These are phyloP conservation scores for Huntiella bhutanensis DNA, from an alignment of 2,329 filamentous ascomycete genomes.

Conservation along the genomic window DNA sequence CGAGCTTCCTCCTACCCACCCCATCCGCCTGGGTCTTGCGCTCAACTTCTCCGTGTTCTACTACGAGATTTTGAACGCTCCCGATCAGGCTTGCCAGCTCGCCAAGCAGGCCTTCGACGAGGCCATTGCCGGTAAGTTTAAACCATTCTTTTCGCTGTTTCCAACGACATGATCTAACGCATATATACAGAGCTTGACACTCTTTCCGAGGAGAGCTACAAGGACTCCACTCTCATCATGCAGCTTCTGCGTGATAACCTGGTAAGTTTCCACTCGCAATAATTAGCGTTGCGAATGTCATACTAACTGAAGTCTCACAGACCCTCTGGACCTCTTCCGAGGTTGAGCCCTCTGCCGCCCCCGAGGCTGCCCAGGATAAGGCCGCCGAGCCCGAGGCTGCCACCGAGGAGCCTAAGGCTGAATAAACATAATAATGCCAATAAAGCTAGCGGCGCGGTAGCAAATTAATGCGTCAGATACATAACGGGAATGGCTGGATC, in stretches of 20 bases:
- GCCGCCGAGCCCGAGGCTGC: conserved; percentile 34
- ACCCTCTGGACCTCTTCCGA: conserved; percentile 99
- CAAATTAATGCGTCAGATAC: conserved; percentile 14
- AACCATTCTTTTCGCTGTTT: neutral
- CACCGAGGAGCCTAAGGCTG: conserved; percentile 50
- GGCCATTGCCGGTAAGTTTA: conserved; percentile 55
- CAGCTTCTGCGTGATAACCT: conserved; percentile 94
- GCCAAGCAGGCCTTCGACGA: conserved; percentile 99
- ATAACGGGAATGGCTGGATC: conserved; percentile 5
- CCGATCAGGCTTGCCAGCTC: conserved; percentile 93
- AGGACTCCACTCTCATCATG: conserved; percentile 98
- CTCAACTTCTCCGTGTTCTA: conserved; percentile 99
- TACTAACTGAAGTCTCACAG: conserved; percentile 25
- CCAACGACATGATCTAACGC: conserved; percentile 14
- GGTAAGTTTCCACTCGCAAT: conserved; percentile 30
- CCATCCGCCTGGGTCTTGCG: conserved; percentile 90
- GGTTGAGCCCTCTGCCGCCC: conserved; percentile 52
- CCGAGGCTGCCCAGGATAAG: conserved; percentile 25
- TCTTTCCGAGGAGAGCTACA: conserved; percentile 96
- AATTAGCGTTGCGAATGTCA: too few species aligned
- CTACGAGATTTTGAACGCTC: conserved; percentile 98
- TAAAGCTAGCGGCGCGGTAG: conserved; percentile 18
- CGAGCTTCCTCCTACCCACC: conserved; percentile 91
- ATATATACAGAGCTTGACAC: conserved; percentile 63
- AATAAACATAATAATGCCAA: conserved; percentile 29